Base-by-base conservation (phyloP, 139 green algal genomes). In the Volvox reticuliferus region DNA sequence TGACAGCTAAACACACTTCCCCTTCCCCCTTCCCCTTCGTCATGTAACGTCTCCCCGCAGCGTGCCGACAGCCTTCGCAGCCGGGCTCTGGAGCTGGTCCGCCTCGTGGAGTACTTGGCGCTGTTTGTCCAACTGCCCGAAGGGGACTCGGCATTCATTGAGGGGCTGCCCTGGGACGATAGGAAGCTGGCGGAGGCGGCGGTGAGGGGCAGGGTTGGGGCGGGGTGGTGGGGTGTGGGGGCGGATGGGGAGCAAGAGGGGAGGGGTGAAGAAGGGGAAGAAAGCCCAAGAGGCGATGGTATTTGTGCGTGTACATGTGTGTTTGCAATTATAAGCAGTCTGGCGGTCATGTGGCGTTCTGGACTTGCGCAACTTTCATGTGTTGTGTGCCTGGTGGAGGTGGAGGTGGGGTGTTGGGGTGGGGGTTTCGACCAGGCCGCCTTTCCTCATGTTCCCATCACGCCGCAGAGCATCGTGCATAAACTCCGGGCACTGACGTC, bases 131-230 rank as follows among this genome's bases (percentile, higher is more conserved):
- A 1, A 1, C 86, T 90, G 86, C 73, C 73, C 26, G 86, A 90
- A 24, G 73, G 55, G 9, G 86, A 90, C 14, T 30, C 1, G 18
- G 86, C 86, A 2, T 78, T 67, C 32, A 37, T 14, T 1, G 32
- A n/a, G 55, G 50, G 32, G 21, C 86, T 90, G 86, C 86, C 86
- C 75, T 85, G 86, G 86, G 86, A 90, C 73, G 86, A 90, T 24
- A 35, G 75, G 20, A 82, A 71, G 50, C 21, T 85, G 86, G 86
- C 86, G 50, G 86, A 85, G 73, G 86, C 86, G 6, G 86, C 86
- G 86, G 86, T 90, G 55, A 62, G 86, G 35, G 28, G 73, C 5
- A 19, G n/a, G n/a, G 73, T 75, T 75, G 67, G 67, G 67, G 22
- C 24, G 44, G 30, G 62, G 82, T 20, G 28, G 32, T 33, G 9